phyloP scores from a whole-genome alignment of 805 yeast species.

The Kodamaea fukazawae region DNA sequence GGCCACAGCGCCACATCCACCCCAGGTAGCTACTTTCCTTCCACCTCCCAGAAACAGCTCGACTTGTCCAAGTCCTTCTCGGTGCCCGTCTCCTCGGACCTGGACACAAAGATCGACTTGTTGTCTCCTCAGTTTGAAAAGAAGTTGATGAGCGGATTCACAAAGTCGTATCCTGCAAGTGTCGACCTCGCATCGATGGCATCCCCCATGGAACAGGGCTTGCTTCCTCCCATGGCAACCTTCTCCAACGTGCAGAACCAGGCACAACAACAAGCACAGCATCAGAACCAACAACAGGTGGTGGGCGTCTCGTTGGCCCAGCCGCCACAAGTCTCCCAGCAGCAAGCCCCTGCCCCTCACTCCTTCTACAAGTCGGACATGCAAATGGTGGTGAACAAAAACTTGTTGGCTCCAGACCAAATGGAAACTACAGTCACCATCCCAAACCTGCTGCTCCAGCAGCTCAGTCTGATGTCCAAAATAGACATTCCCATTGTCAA shows the following conservation, averaged over 20 bases:
- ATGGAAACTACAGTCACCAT: slow-evolving; percentile 9
- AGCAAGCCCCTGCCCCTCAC: not conserved
- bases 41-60: slow-evolving; percentile 5
- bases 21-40: slow-evolving; percentile 4
- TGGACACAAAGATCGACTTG: slow-evolving; percentile 20
- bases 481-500: slow-evolving; percentile 15
- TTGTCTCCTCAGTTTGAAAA: slow-evolving; percentile 23
- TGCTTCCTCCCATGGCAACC: slow-evolving; percentile 36
- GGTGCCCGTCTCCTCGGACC: slow-evolving; percentile 5
- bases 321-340: not conserved
- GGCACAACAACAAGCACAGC: slow-evolving; percentile 1
- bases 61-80: slow-evolving; percentile 6
- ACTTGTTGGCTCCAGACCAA: not conserved
- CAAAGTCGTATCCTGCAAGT: slow-evolving; percentile 48
- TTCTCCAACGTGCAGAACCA: slow-evolving; percentile 15
- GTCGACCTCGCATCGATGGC: slow-evolving; percentile 56
- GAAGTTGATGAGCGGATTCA: slow-evolving; percentile 9
- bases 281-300: slow-evolving; percentile 4
- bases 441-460: slow-evolving; percentile 11
- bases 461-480: slow-evolving; percentile 11
- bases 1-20: slow-evolving; percentile 3
- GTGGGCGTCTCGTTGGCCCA: not conserved
- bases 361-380: slow-evolving; percentile 7
- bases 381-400: slow-evolving; percentile 3
- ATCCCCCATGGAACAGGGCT: slow-evolving; percentile 17